Base-by-base conservation (phyloP, 1,284 basidiomycete genomes). In the Sanghuangporus sanghuang region DNA sequence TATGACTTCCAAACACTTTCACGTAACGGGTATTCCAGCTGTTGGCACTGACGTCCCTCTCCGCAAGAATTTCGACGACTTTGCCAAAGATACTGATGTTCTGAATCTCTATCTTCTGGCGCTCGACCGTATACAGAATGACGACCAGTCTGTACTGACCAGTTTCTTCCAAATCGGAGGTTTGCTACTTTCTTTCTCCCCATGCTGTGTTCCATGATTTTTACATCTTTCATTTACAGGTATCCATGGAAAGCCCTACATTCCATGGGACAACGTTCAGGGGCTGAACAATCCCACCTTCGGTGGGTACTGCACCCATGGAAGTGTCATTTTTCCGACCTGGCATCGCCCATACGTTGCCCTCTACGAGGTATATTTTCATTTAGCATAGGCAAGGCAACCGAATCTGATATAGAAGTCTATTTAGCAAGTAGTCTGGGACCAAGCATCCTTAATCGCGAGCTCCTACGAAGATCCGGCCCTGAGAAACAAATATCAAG, bases 341-440 rank as follows among this genome's bases (percentile, higher is more conserved):
- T 84, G 79, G 78, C 82, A 83, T 67, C 72, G 82, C 53, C 80
- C 81, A 0, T 83, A 83, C 64, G 70, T 82, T n/a, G 69, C 75
- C n/a, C 69, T 83, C 0, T 77, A 75, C 59, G 82, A 84, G 75
- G 82, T 82, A 64, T 12, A 3, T 39, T 55, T 14, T 39, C 66
- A 16, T 44, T 21, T 35, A 9, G 59, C 32, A 32, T 27, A 14
- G 27, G 18, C 6, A 12, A 36, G 8, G 16, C 53, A 12, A 14
- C 42, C 27, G 40, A 14, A 42, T 46, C 35, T 52, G 40, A 66
- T 44, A 16, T 18, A 21, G n/a, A 42, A 16, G 40, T 42, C 38
- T 5, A 35, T 59, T 59, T 60, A 83, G 81, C 81, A 83, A 82
- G 71, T 75, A 3, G 50, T 83, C 16, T 75, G 78, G 42, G 65